A percentile compares a stretch with the other conserved stretches of the same genome.
phyloP scores from a whole-genome alignment of 192 early-diverging fungal species.

The Podila horticola region DNA sequence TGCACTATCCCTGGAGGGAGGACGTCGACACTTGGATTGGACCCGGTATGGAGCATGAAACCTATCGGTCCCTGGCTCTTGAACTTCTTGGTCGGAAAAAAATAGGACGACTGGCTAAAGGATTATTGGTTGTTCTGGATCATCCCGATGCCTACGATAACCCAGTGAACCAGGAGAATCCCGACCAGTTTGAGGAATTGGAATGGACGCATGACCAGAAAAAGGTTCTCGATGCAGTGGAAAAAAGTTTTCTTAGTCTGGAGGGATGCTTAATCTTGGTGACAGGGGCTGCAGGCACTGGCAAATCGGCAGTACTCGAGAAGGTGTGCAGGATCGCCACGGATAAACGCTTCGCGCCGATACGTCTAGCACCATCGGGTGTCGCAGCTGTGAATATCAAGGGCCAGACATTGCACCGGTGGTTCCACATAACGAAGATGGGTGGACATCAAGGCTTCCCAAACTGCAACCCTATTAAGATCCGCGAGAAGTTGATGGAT shows the following conservation, averaged over 20 bases:
- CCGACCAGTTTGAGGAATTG: background rate
- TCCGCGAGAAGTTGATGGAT: conserved; percentile 15
- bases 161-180: background rate
- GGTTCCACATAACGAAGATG: conserved; percentile 12
- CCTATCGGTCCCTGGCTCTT: conserved; percentile 11
- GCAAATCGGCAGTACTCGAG: conserved; percentile 14
- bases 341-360: conserved; percentile 1
- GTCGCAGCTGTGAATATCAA: conserved; percentile 31
- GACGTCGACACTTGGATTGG: conserved; percentile 25
- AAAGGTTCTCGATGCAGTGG: conserved; percentile 6
- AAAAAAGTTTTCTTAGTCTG: background rate
- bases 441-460: conserved; percentile 8
- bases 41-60: conserved; percentile 6
- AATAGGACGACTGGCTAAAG: conserved; percentile 9
- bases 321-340: background rate
- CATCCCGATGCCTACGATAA: background rate
- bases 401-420: conserved; percentile 18
- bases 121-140: conserved; percentile 13
- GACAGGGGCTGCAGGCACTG: conserved; percentile 27
- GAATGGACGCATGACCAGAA: conserved; percentile 19
- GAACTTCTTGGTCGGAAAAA: conserved; percentile 9
- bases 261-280: conserved; percentile 16
- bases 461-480: conserved; percentile 6
- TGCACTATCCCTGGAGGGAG: conserved; percentile 2
- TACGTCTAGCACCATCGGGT: conserved; percentile 9